phyloP scores from a whole-genome alignment of 257 asterid species.

The Plectranthus barbatus region DNA sequence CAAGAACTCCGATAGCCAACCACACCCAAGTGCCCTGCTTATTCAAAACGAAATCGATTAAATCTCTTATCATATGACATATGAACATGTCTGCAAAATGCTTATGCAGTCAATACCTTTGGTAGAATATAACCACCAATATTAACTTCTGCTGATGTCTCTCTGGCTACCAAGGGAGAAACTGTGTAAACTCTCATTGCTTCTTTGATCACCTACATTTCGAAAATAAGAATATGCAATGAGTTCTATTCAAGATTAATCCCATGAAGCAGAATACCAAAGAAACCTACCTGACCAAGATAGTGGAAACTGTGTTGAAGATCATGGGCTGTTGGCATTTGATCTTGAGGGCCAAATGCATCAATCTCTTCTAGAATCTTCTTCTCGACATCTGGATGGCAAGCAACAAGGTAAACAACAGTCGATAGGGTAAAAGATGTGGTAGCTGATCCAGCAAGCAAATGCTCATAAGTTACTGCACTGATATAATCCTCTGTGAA shows the following conservation, averaged over 20 bases:
- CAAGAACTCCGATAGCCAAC: conserved; percentile 89
- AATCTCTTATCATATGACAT: not conserved
- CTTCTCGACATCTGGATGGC: conserved; percentile 60
- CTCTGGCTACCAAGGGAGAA: conserved; percentile 92
- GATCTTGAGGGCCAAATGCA: conserved; percentile 51
- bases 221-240: not conserved
- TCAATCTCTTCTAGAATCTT: conserved; percentile 70
- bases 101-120: conserved; percentile 39
- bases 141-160: conserved; percentile 62
- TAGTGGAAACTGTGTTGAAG: conserved; percentile 73
- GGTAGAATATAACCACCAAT: conserved; percentile 88
- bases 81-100: not conserved
- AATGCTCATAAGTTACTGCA: conserved; percentile 90
- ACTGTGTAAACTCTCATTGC: conserved; percentile 83
- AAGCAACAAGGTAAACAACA: conserved; percentile 60
- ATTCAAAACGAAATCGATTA: not conserved
- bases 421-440: conserved; percentile 82
- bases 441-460: conserved; percentile 90
- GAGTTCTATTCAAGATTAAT: not conserved
- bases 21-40: conserved; percentile 96
- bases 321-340: conserved; percentile 58
- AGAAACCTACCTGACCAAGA: conserved; percentile 52
- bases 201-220: conserved; percentile 79
- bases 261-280: not conserved
- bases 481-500: conserved; percentile 71